A percentile compares a stretch with the other conserved stretches of the same genome.
Evolutionary conservation across 257 asterid genomes (phyloP).

Genomic region (Euphrasia confusa): DNA sequence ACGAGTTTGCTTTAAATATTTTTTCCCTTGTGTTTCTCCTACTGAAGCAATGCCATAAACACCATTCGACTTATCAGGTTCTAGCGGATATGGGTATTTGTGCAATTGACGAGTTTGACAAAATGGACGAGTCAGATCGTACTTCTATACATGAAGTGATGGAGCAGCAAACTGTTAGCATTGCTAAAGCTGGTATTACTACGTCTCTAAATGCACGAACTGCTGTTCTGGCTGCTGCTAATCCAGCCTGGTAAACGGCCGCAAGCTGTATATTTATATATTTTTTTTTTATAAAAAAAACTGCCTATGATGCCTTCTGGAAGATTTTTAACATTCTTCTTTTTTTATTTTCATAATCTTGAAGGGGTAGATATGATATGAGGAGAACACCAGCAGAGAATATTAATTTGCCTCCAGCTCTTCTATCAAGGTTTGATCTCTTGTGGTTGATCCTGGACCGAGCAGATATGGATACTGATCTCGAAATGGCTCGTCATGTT

Average conservation of each 20-base stretch:
- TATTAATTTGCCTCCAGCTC: constrained; percentile 98
- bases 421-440: constrained; percentile 95
- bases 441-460: constrained; percentile 94
- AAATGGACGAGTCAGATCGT: constrained; percentile 98
- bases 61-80: constrained; percentile 43
- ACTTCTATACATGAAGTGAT: constrained; percentile 98
- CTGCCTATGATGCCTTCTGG: no score
- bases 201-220: constrained; percentile 98
- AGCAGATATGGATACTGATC: constrained; percentile 98
- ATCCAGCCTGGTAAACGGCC: constrained; percentile 87
- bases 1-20: constrained; percentile 9
- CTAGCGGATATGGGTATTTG: constrained; percentile 98
- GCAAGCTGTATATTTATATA: constrained; percentile 1
- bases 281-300: no score
- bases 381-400: constrained; percentile 99
- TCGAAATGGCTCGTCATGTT: constrained; percentile 97
- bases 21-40: background rate
- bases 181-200: constrained; percentile 99
- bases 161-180: constrained; percentile 99
- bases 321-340: background rate
- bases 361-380: constrained; percentile 95
- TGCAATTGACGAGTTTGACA: constrained; percentile 98
- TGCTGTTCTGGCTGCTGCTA: constrained; percentile 98
- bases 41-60: constrained; percentile 1
- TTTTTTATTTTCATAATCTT: constrained; percentile 3